Conservation (phyloP, 2,329 filamentous ascomycete genomes). For the Fusarium odoratissimum region DNA sequence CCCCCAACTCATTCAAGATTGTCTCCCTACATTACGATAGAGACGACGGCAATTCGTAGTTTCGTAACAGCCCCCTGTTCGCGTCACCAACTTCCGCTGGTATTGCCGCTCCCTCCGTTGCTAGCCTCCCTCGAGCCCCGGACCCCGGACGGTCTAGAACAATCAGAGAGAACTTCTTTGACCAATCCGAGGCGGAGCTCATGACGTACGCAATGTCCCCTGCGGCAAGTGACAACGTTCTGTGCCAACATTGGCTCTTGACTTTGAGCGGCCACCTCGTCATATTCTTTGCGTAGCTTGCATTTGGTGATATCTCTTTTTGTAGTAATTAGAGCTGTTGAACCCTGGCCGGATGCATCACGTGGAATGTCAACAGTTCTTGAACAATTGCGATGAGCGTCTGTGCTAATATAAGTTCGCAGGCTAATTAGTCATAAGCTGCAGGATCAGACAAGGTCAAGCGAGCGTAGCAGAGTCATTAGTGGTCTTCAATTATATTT, state of each 20-base stretch:
- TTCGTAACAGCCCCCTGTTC: constrained; percentile 13
- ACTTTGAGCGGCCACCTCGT: background rate
- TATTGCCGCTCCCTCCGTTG: constrained; percentile 29
- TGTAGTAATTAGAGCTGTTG: background rate
- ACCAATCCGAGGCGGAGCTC: constrained; percentile 23
- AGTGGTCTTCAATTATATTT: background rate
- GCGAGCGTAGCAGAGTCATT: constrained; percentile 4
- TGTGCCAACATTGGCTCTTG: background rate
- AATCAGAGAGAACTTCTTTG: constrained; percentile 32
- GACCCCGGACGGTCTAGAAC: constrained; percentile 39
- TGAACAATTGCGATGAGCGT: background rate
- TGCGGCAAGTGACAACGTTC: background rate
- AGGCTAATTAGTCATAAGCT: background rate
- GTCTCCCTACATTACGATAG: constrained; percentile 26
- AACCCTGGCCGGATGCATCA: background rate
- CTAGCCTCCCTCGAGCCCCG: constrained; percentile 18
- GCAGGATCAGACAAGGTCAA: background rate
- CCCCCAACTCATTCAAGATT: constrained; percentile 10
- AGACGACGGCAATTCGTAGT: constrained; percentile 13
- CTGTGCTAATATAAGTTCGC: background rate
- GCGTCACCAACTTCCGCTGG: constrained; percentile 31
- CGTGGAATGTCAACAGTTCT: background rate
- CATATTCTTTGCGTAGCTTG: background rate
- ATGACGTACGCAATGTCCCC: constrained; percentile 19
- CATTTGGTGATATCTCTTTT: background rate